A percentile compares a stretch with the other conserved stretches of the same genome.
Evolutionary conservation across 495 filamentous ascomycete genomes (phyloP).

Genomic region (Neurospora sp.): DNA sequence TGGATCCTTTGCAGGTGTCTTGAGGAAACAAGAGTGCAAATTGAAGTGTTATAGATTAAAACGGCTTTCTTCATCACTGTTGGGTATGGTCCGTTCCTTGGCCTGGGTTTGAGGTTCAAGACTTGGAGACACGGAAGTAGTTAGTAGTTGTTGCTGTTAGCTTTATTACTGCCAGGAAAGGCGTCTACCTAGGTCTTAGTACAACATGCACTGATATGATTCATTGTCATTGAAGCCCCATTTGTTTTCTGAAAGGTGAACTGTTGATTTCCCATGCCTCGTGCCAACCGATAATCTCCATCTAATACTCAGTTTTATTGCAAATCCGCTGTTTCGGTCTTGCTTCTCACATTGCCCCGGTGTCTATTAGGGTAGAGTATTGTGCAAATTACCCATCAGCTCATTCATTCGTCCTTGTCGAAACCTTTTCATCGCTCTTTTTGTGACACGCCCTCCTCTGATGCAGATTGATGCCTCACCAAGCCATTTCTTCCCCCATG

Average conservation of each 20-base stretch:
- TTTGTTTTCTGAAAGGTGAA: neutral
- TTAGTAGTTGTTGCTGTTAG: neutral
- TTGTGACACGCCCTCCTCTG: neutral
- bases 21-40: neutral
- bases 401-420: neutral
- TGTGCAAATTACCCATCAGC: neutral
- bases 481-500: neutral
- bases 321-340: neutral
- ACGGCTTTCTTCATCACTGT: neutral
- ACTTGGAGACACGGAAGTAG: neutral
- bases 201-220: neutral
- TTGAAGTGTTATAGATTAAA: neutral
- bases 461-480: neutral
- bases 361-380: neutral
- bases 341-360: neutral
- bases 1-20: slow-evolving; percentile 38
- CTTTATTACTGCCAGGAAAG: neutral
- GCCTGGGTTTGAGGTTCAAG: slow-evolving; percentile 3
- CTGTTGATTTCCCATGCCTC: neutral
- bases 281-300: neutral
- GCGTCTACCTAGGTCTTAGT: neutral
- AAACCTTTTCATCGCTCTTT: neutral
- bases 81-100: neutral
- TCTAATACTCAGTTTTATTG: neutral
- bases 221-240: neutral